These are phyloP conservation scores for Colletotrichum sp. DNA, from an alignment of 2,329 filamentous ascomycete genomes.

Conservation along the genomic window DNA sequence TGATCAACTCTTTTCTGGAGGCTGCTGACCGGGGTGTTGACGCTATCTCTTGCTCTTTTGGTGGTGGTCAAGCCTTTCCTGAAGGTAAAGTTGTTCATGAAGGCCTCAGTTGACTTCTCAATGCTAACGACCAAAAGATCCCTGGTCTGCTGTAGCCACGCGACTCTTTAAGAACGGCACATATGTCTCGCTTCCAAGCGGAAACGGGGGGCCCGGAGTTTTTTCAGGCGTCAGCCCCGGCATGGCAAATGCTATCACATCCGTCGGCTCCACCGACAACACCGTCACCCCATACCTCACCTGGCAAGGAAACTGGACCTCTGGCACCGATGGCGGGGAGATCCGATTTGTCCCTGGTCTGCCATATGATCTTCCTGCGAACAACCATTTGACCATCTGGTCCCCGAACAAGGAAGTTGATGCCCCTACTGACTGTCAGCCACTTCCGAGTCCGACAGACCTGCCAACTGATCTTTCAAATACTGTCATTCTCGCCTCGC, in stretches of 20 bases:
- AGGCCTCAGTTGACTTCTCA: background rate
- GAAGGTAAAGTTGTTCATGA: background rate
- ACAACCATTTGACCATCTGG: background rate
- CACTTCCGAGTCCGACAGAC: background rate
- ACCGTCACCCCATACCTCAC: constrained; percentile 3
- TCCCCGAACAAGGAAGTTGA: background rate
- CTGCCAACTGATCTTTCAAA: background rate
- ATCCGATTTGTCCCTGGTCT: constrained; percentile 24
- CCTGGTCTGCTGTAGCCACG: background rate
- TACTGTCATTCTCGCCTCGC: background rate
- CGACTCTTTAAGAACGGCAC: background rate
- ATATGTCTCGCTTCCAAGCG: constrained; percentile 1
- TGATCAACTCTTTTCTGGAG: constrained; percentile 3
- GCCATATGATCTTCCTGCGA: background rate
- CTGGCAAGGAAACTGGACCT: constrained; percentile 13
- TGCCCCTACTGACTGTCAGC: background rate
- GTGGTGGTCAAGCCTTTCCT: background rate
- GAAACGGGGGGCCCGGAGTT: background rate
- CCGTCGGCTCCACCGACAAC: constrained; percentile 10
- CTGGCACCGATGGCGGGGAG: background rate
- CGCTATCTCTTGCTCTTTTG: background rate
- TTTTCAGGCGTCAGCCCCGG: background rate
- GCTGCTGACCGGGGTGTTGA: background rate
- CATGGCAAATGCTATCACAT: background rate
- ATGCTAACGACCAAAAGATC: background rate